Base-by-base conservation (phyloP, 2,329 filamentous ascomycete genomes). In the Nemania sp. region DNA sequence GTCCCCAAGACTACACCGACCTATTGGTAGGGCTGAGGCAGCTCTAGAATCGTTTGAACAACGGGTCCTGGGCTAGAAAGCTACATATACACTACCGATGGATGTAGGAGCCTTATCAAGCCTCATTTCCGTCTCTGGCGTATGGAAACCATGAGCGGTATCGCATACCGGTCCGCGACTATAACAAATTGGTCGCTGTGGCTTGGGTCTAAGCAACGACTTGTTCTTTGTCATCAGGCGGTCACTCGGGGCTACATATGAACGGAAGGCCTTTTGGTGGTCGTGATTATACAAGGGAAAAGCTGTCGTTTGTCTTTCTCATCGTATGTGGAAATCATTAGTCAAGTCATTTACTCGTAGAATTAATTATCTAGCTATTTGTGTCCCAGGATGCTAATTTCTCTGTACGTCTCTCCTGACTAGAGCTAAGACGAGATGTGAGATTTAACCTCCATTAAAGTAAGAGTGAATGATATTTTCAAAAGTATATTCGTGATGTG, bases 401-500 rank as follows among this genome's bases (percentile, higher is more conserved):
- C 38, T 18, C 38, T 41, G 5, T 4, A 2, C 38, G 11, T 41
- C 38, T 41, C 13, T 41, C 11, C 15, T 41, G 8, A 2, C 11
- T 15, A 18, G 38, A 18, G 5, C 11, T 13, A 18, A 15, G 38
- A 45, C 20, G 2, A 45, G 6, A 45, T 45, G 18, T 20, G 18
- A 45, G 20, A 45, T 45, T 45, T n/a, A 20, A 3, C 27, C 13
- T 32, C 10, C n/a, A 49, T 35, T 49, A 7, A 41, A 63, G 20
- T 5, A 51, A 11, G 26, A 35, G n/a, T 35, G 26, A 20, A 47
- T 22, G 22, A 60, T 65, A 49, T 20, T 24, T 26, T 20, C 18
- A 32, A 62, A 66, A 45, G 20, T 29, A 58, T 67, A 58, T 47
- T 67, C 49, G 49, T 56, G 26, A 61, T 47, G 38, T 49, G 45